phyloP scores from a whole-genome alignment of 1,139 yeast species.

The Diutina rugosa region DNA sequence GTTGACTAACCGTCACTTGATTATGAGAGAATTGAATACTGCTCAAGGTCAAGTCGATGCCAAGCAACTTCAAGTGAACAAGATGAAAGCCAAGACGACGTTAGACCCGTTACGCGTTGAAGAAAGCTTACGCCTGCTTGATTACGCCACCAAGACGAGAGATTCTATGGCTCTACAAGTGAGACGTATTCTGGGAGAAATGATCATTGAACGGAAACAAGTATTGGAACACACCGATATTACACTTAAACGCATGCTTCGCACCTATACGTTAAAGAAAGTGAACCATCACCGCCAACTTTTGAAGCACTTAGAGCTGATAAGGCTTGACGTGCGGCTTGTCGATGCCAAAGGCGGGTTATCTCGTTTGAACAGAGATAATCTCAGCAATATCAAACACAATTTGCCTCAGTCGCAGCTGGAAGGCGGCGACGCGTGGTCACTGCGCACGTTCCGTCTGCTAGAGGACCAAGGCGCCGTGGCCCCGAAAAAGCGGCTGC shows the following conservation, averaged over 20 bases:
- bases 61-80: constrained; percentile 63
- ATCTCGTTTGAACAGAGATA: constrained; percentile 70
- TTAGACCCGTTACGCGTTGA: constrained; percentile 84
- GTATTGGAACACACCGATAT: constrained; percentile 42
- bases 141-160: constrained; percentile 69
- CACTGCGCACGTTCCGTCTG: constrained; percentile 50
- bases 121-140: constrained; percentile 72
- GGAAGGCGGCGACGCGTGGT: constrained; percentile 48
- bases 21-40: constrained; percentile 77
- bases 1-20: constrained; percentile 76
- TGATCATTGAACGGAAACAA: constrained; percentile 60
- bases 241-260: constrained; percentile 41
- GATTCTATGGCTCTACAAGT: constrained; percentile 65
- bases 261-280: constrained; percentile 50
- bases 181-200: constrained; percentile 73
- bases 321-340: constrained; percentile 60
- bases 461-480: constrained; percentile 24
- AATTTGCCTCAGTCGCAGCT: constrained; percentile 38
- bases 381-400: constrained; percentile 30
- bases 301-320: constrained; percentile 60
- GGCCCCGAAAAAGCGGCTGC: constrained; percentile 7
- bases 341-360: constrained; percentile 76
- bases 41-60: constrained; percentile 66
- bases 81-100: constrained; percentile 60
- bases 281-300: constrained; percentile 83